Conservation (phyloP, 2,329 filamentous ascomycete genomes). For the Macrophomina pseudophaseolina region DNA sequence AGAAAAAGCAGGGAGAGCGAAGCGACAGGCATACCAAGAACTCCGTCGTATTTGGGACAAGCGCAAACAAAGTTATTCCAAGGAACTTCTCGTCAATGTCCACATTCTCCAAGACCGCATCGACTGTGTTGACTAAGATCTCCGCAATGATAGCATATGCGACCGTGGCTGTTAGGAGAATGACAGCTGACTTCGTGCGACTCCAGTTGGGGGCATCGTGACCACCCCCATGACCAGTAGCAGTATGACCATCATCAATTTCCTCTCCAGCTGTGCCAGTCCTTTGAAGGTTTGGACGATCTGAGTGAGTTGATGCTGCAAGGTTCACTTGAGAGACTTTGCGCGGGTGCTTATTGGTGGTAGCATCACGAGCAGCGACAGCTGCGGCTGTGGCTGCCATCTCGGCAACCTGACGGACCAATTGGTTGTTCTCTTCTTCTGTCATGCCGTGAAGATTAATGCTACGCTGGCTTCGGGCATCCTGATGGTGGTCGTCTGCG, state of each 20-base stretch:
- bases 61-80: slow-evolving; percentile 92
- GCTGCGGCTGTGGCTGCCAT: slow-evolving; percentile 91
- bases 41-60: slow-evolving; percentile 97
- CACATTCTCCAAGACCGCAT: slow-evolving; percentile 89
- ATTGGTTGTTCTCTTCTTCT: slow-evolving; percentile 77
- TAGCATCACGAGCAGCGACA: slow-evolving; percentile 80
- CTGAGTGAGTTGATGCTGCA: slow-evolving; percentile 40
- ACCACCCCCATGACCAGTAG: slow-evolving; percentile 62
- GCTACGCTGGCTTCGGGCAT: slow-evolving; percentile 48
- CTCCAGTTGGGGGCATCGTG: slow-evolving; percentile 99
- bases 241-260: slow-evolving; percentile 50
- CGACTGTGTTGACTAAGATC: slow-evolving; percentile 94
- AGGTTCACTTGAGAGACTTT: slow-evolving; percentile 54
- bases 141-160: slow-evolving; percentile 97
- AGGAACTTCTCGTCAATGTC: slow-evolving; percentile 97
- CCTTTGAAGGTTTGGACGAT: slow-evolving; percentile 45
- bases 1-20: neutral
- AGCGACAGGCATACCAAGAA: slow-evolving; percentile 71
- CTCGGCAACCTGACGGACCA: slow-evolving; percentile 88
- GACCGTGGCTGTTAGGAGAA: slow-evolving; percentile 85
- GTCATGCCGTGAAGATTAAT: slow-evolving; percentile 69
- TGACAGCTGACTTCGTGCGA: slow-evolving; percentile 84
- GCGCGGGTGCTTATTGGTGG: slow-evolving; percentile 55
- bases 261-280: slow-evolving; percentile 51
- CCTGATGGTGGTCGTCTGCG: slow-evolving; percentile 40